A percentile compares a stretch with the other conserved stretches of the same genome.
These are phyloP conservation scores for Neurospora crassa DNA, from an alignment of 2,329 filamentous ascomycete species.

Conservation along the genomic window DNA sequence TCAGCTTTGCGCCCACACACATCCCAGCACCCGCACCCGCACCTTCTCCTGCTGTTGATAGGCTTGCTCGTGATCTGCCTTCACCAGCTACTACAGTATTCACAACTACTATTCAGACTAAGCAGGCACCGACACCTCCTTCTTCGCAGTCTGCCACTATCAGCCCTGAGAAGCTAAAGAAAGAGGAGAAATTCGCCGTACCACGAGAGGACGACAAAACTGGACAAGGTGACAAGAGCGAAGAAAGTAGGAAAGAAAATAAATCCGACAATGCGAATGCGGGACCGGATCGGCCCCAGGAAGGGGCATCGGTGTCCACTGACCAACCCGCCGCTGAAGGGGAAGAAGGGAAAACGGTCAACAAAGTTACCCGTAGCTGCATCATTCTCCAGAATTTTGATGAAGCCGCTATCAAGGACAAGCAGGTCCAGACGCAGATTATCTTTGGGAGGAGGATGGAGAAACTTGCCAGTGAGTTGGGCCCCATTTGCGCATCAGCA, in stretches of 20 bases:
- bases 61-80: not conserved
- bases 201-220: not conserved
- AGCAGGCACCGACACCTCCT: not conserved
- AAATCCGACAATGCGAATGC: not conserved
- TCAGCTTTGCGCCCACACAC: not conserved
- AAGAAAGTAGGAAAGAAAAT: not conserved
- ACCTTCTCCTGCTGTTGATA: not conserved
- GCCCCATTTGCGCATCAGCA: not conserved
- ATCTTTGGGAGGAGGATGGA: slow-evolving; percentile 51
- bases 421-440: slow-evolving; percentile 46
- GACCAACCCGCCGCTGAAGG: slow-evolving; percentile 28
- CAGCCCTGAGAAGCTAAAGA: not conserved
- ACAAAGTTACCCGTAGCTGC: slow-evolving; percentile 45
- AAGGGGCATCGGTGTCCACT: slow-evolving; percentile 8
- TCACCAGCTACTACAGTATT: not conserved
- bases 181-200: not conserved
- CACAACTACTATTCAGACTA: not conserved
- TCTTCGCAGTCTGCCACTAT: not conserved
- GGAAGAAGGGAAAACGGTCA: not conserved
- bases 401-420: slow-evolving; percentile 45
- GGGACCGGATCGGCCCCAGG: slow-evolving; percentile 20
- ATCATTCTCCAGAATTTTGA: slow-evolving; percentile 53
- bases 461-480: slow-evolving; percentile 41
- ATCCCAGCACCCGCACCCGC: not conserved
- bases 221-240: not conserved